Conservation (phyloP, 2,329 filamentous ascomycete species). For the Colletotrichum ledebouriae region DNA sequence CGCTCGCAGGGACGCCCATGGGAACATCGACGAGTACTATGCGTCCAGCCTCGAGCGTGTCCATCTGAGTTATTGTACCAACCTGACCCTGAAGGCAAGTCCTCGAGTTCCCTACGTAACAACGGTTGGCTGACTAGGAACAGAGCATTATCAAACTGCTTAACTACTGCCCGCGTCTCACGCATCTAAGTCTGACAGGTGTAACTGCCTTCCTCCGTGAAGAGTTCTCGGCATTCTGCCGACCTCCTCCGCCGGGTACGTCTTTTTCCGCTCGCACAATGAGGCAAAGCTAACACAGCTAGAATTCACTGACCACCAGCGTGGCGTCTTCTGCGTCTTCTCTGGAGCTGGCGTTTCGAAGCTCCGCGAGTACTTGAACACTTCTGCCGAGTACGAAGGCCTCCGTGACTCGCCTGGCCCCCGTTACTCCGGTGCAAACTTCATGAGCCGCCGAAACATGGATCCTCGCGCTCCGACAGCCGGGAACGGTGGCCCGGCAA, state of each 20-base stretch:
- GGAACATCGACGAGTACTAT: conserved; percentile 66
- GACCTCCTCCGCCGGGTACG: conserved; percentile 82
- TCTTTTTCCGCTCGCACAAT: conserved; percentile 1
- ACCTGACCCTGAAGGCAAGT: conserved; percentile 83
- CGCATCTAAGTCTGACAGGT: conserved; percentile 93
- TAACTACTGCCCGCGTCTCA: conserved; percentile 91
- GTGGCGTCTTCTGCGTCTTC: conserved; percentile 97
- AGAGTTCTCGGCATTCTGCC: conserved; percentile 87
- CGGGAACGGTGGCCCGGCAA: conserved; percentile 42
- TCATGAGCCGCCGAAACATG: conserved; percentile 11
- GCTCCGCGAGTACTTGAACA: conserved; percentile 84
- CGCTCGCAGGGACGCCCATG: conserved; percentile 62
- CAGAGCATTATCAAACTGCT: conserved; percentile 92
- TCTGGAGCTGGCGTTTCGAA: conserved; percentile 85
- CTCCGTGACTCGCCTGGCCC: conserved; percentile 52
- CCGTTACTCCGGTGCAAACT: conserved; percentile 36
- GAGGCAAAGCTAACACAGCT: conserved; percentile 45
- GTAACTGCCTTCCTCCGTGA: conserved; percentile 90
- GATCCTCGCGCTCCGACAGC: conserved; percentile 38
- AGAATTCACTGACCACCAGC: conserved; percentile 97
- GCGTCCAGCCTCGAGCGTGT: conserved; percentile 86
- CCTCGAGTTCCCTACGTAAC: neutral
- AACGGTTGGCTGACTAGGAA: conserved; percentile 20
- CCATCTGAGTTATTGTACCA: conserved; percentile 94
- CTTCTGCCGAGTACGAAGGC: conserved; percentile 60